Evolutionary conservation across 371 early-diverging fungal genomes (phyloP).

Genomic region (Lichtheimia hyalospora): DNA sequence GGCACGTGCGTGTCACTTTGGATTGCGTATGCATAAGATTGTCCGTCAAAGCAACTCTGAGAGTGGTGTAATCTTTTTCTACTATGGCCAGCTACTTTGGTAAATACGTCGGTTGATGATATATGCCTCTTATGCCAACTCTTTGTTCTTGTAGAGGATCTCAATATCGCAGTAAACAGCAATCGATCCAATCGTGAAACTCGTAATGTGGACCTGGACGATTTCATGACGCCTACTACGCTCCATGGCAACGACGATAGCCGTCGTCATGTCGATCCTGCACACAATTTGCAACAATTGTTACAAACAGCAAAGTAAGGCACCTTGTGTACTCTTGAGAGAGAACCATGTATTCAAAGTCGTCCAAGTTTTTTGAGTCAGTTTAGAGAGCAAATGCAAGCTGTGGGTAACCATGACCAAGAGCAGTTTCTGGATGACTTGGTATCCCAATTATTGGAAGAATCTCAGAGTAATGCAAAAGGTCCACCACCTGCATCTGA

Average conservation of each 20-base stretch:
- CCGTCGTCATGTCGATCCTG: not conserved
- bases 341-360: not conserved
- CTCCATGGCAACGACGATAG: not conserved
- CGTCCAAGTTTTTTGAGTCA: constrained; percentile 34
- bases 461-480: constrained; percentile 45
- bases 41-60: no score
- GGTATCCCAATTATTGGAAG: constrained; percentile 49
- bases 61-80: not conserved
- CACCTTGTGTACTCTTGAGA: not conserved
- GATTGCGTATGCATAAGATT: no score
- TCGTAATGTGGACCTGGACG: constrained; percentile 7
- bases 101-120: not conserved
- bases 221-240: not conserved
- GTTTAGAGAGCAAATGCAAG: constrained; percentile 40
- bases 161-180: not conserved
- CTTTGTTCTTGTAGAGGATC: constrained; percentile 5
- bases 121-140: not conserved
- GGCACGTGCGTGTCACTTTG: no score
- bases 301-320: constrained; percentile 40
- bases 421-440: constrained; percentile 49
- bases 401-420: constrained; percentile 39
- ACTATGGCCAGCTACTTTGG: constrained; percentile 10
- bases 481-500: constrained; percentile 55
- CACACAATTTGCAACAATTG: constrained; percentile 24
- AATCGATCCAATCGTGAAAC: not conserved